phyloP scores from a whole-genome alignment of 192 early-diverging fungal genomes.

The Backusella tuberculispora region DNA sequence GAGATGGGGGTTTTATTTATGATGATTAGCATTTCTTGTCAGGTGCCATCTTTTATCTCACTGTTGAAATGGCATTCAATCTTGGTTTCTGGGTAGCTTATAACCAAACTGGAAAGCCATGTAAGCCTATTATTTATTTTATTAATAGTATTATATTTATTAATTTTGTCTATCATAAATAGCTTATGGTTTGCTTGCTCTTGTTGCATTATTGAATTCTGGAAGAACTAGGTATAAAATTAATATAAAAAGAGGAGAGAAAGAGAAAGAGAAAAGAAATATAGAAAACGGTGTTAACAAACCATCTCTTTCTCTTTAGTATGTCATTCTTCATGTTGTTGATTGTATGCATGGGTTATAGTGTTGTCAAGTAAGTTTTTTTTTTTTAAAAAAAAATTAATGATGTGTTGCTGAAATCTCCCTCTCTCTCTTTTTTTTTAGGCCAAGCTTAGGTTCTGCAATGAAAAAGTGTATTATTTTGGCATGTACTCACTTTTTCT shows the following conservation, averaged over 20 bases:
- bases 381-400: not conserved
- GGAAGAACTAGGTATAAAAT: conserved; percentile 65
- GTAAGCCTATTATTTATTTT: conserved; percentile 55
- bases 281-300: not conserved
- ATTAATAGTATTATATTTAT: conserved; percentile 8
- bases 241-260: not conserved
- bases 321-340: conserved; percentile 96
- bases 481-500: conserved; percentile 82
- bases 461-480: conserved; percentile 89
- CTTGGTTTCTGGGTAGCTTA: conserved; percentile 80
- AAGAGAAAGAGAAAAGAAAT: not conserved
- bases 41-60: conserved; percentile 82
- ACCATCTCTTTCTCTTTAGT: conserved; percentile 42
- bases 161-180: conserved; percentile 44
- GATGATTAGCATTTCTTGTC: conserved; percentile 74
- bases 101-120: conserved; percentile 64
- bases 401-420: not conserved
- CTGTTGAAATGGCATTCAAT: conserved; percentile 92
- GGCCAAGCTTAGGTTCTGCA: conserved; percentile 84
- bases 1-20: not conserved
- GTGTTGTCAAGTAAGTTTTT: conserved; percentile 81
- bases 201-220: conserved; percentile 83
- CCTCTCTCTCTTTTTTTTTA: conserved; percentile 31
- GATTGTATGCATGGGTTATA: conserved; percentile 94
- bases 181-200: conserved; percentile 61